Base-by-base conservation (phyloP, 1,284 basidiomycete species). In the Apiotrichum sp. region DNA sequence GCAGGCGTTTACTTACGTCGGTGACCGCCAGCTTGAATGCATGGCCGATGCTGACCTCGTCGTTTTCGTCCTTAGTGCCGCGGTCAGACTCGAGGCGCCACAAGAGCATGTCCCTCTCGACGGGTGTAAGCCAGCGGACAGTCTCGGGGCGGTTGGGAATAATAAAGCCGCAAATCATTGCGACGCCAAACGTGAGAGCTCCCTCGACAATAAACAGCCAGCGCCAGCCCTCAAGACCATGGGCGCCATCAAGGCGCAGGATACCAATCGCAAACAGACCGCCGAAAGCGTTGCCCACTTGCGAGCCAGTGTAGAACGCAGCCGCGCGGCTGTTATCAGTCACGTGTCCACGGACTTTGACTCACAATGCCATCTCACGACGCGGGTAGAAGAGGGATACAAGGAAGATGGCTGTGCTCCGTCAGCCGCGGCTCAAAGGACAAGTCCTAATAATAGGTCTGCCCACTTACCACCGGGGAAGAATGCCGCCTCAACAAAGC, bases 251-350 rank as follows among this genome's bases (percentile, higher is more conserved):
- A 31, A 71, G 55, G 36, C 64, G 10, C 6, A 44, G 22, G 22
- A 22, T 29, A 16, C 14, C 43, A 8, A 58, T 29, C 16, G 35
- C 71, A 52, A 75, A 67, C 2, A 75, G 65, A 50, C 70, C 70
- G 22, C 69, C 70, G 52, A 75, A 72, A 9, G 76, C 75, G 54
- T 75, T 76, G 1, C 70, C 70, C 43, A 75, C 56, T 46, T 75
- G 70, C 10, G 66, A 67, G 4, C 72, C 73, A 40, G 64, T 65
- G 63, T 71, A 77, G 5, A 76, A 64, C 31, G 65, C 62, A 14
- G 66, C 68, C 11, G 62, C 58, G 13, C 68, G 64, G 22, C 22
- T 22, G 22, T 22, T 22, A 22, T 22, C 22, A 22, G 22, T 22
- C 22, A 22, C 22, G 22, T 22, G 22, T 22, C 22, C 22, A 22